Conservation (phyloP, 352 stramenopile genomes). For the Albugo candida region DNA sequence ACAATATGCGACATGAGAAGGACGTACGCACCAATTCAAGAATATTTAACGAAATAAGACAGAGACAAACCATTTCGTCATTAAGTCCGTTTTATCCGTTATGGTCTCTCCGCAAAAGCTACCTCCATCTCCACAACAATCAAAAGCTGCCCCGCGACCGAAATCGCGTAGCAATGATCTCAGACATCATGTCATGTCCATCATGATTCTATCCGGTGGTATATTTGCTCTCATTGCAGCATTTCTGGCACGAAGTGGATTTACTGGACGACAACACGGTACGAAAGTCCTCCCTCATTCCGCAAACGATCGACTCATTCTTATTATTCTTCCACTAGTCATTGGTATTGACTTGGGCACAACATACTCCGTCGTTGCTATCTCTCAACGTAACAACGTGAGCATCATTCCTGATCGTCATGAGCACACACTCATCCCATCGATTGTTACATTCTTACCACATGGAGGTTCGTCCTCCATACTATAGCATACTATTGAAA, state of each 20-base stretch:
- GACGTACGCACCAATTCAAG: too few relatives aligned
- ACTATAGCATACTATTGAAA: too few relatives aligned
- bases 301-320: neutral
- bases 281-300: neutral
- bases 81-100: too few relatives aligned
- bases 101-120: too few relatives aligned
- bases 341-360: constrained; percentile 57
- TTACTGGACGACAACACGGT: constrained; percentile 39
- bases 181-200: constrained; percentile 5
- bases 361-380: constrained; percentile 59
- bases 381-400: constrained; percentile 38
- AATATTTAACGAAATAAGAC: too few relatives aligned
- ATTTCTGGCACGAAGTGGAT: constrained; percentile 28
- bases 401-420: constrained; percentile 32
- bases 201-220: constrained; percentile 23
- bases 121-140: too few relatives aligned
- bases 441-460: constrained; percentile 37
- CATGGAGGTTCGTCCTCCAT: constrained; percentile 15
- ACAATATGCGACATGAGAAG: too few relatives aligned
- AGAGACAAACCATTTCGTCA: too few relatives aligned
- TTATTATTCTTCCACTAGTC: constrained; percentile 12
- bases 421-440: constrained; percentile 32
- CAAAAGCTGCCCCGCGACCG: too few relatives aligned
- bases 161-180: too few relatives aligned
- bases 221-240: constrained; percentile 20